Conservation (phyloP, 2,329 filamentous ascomycete species). For the Bisporella sp. region DNA sequence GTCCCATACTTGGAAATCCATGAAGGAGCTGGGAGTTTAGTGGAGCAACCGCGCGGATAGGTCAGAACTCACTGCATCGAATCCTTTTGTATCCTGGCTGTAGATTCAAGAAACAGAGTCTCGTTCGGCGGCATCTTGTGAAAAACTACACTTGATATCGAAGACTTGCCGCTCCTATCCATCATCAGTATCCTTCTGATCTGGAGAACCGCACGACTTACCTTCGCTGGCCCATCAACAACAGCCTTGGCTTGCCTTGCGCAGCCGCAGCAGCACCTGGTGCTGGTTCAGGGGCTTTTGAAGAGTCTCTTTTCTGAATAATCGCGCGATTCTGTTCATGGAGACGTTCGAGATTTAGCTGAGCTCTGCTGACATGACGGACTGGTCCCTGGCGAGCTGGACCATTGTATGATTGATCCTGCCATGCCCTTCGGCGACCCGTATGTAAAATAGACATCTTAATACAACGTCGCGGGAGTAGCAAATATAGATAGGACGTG, state of each 20-base stretch:
- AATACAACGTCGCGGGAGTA: slow-evolving; percentile 4
- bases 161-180: slow-evolving; percentile 89
- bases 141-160: slow-evolving; percentile 98
- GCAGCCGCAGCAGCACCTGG: slow-evolving; percentile 39
- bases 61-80: slow-evolving; percentile 71
- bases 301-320: slow-evolving; percentile 37
- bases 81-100: slow-evolving; percentile 88
- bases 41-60: not conserved
- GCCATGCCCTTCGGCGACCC: slow-evolving; percentile 22
- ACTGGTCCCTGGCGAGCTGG: slow-evolving; percentile 28
- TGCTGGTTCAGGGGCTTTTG: slow-evolving; percentile 40
- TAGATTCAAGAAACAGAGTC: slow-evolving; percentile 92
- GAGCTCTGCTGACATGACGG: slow-evolving; percentile 45
- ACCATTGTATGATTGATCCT: slow-evolving; percentile 23
- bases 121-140: slow-evolving; percentile 96
- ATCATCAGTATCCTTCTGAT: slow-evolving; percentile 13
- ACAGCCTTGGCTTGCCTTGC: slow-evolving; percentile 70
- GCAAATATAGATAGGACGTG: not conserved
- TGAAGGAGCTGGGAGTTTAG: slow-evolving; percentile 67
- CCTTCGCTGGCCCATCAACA: slow-evolving; percentile 95
- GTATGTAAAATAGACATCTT: slow-evolving; percentile 22
- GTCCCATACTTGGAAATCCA: slow-evolving; percentile 99
- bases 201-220: slow-evolving; percentile 34
- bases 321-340: slow-evolving; percentile 52
- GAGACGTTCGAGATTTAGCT: slow-evolving; percentile 57